A percentile compares a stretch with the other conserved stretches of the same genome.
Evolutionary conservation across 2,329 filamentous ascomycete species (phyloP).

Genomic region (Chlorencoelia australis): DNA sequence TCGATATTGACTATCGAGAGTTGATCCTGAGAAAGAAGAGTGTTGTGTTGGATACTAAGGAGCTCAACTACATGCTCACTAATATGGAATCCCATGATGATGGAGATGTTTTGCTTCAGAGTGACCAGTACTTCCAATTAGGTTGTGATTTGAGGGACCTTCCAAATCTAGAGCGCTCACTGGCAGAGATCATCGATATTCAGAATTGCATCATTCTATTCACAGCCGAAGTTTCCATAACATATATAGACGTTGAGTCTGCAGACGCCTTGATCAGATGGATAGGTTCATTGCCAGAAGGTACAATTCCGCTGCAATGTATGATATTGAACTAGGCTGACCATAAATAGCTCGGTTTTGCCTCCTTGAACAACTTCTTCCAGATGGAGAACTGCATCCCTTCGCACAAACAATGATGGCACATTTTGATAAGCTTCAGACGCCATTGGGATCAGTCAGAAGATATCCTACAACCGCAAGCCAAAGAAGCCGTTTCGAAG

Average conservation of each 20-base stretch:
- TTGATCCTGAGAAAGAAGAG: constrained; percentile 65
- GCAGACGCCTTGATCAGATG: constrained; percentile 69
- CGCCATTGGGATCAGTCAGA: constrained; percentile 64
- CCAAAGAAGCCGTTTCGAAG: constrained; percentile 62
- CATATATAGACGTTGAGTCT: constrained; percentile 70
- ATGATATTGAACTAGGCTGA: constrained; percentile 1
- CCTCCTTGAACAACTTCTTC: constrained; percentile 76
- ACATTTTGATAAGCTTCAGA: constrained; percentile 73
- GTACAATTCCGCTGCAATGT: constrained; percentile 33
- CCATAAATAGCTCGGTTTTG: constrained; percentile 62
- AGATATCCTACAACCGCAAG: constrained; percentile 56
- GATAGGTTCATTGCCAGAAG: constrained; percentile 60
- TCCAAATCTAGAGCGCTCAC: constrained; percentile 43
- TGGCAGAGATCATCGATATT: constrained; percentile 49
- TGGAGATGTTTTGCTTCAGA: constrained; percentile 47
- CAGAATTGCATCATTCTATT: constrained; percentile 59
- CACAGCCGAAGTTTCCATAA: constrained; percentile 81
- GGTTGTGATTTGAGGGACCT: constrained; percentile 73
- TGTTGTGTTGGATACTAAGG: constrained; percentile 53
- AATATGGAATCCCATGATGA: constrained; percentile 33
- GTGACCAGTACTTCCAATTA: constrained; percentile 64
- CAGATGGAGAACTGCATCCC: constrained; percentile 66
- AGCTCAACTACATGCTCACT: constrained; percentile 44
- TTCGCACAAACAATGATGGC: constrained; percentile 80
- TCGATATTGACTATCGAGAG: constrained; percentile 80